Conservation (phyloP, 805 yeast genomes). For the Hanseniaspora jakobsenii region DNA sequence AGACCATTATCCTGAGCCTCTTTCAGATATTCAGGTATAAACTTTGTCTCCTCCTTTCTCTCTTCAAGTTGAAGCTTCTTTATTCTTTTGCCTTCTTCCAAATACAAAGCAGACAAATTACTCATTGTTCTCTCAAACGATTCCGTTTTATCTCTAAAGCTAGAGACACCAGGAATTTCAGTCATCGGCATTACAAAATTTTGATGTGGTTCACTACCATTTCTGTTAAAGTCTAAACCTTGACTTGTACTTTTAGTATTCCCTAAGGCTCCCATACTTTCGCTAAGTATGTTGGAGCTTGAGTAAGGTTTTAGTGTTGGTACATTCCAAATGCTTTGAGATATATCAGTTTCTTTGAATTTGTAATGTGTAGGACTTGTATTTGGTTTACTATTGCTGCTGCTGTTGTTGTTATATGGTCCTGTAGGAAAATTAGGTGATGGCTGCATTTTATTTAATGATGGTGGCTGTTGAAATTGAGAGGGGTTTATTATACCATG, state of each 20-base stretch:
- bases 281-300: conserved; percentile 24
- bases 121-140: conserved; percentile 29
- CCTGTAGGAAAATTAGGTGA: too few species aligned
- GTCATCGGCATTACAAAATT: conserved; percentile 31
- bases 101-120: conserved; percentile 34
- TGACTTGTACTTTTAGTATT: too few species aligned
- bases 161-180: conserved; percentile 37
- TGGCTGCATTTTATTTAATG: too few species aligned
- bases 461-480: too few species aligned
- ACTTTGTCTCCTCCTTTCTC: conserved; percentile 28
- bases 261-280: too few species aligned
- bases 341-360: too few species aligned
- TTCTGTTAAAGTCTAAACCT: too few species aligned
- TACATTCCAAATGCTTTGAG: background rate
- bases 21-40: conserved; percentile 31
- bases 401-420: too few species aligned
- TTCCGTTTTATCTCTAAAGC: conserved; percentile 17
- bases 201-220: background rate
- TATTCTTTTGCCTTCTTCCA: conserved; percentile 15
- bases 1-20: conserved; percentile 32
- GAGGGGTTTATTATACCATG: conserved; percentile 16
- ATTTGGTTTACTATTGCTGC: background rate
- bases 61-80: conserved; percentile 17
- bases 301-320: conserved; percentile 17
- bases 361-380: background rate